These are phyloP conservation scores for Eustoma russellianum DNA, from an alignment of 257 asterid species.

Conservation along the genomic window DNA sequence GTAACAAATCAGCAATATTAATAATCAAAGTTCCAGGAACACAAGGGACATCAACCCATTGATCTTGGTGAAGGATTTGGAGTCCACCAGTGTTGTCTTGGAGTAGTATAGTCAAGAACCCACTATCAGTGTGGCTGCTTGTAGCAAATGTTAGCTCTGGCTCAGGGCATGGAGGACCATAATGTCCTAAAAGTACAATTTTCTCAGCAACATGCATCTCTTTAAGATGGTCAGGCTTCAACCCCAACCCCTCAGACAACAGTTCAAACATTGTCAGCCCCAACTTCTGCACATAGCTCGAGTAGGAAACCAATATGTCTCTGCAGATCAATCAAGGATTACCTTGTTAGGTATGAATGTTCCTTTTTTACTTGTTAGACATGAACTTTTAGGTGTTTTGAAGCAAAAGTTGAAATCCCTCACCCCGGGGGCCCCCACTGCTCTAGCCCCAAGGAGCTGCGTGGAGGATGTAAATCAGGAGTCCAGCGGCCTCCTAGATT, in stretches of 20 bases:
- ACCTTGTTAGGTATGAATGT: neutral
- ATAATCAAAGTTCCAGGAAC: conserved; percentile 20
- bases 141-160: conserved; percentile 38
- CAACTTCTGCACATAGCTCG: conserved; percentile 12
- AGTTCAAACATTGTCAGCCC: conserved; percentile 22
- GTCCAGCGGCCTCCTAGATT: too few species aligned
- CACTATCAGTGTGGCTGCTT: conserved; percentile 25
- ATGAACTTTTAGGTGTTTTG: too few species aligned
- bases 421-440: too few species aligned
- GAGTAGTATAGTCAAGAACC: conserved; percentile 33
- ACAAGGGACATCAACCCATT: conserved; percentile 42
- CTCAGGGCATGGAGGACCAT: conserved; percentile 43
- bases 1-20: conserved; percentile 39
- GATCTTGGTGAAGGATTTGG: conserved; percentile 28
- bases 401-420: too few species aligned
- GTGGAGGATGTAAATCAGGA: too few species aligned
- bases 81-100: conserved; percentile 39
- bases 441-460: too few species aligned
- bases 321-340: conserved; percentile 4
- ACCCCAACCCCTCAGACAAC: conserved; percentile 35
- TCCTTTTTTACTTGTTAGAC: too few species aligned
- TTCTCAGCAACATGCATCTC: conserved; percentile 25
- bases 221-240: conserved; percentile 8
- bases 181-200: conserved; percentile 14
- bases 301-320: conserved; percentile 21